These are phyloP conservation scores for Didymella pinodella DNA, from an alignment of 2,329 filamentous ascomycete genomes.

Conservation along the genomic window DNA sequence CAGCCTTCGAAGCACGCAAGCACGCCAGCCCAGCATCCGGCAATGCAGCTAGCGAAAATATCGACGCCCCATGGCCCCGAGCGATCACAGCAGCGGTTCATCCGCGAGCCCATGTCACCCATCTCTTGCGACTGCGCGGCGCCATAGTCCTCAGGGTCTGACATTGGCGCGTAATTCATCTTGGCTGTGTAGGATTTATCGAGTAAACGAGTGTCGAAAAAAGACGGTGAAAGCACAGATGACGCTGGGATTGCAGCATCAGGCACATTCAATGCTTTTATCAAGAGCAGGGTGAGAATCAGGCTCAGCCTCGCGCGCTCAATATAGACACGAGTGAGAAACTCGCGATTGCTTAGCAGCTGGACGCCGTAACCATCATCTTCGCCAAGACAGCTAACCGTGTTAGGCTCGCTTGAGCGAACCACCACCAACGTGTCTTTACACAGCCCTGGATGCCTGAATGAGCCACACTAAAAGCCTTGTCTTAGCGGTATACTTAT, in stretches of 20 bases:
- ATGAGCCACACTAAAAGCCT: conserved; percentile 8
- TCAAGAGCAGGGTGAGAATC: neutral
- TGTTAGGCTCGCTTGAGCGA: conserved; percentile 8
- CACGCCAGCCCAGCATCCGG: conserved; percentile 21
- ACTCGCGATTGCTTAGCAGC: conserved; percentile 2
- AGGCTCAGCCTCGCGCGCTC: neutral
- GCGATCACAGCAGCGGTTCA: conserved; percentile 19
- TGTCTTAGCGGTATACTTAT: neutral
- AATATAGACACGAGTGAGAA: conserved; percentile 10
- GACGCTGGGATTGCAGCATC: neutral
- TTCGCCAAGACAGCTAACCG: conserved; percentile 1
- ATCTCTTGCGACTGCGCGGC: conserved; percentile 13
- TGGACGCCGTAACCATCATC: neutral
- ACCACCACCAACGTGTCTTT: neutral
- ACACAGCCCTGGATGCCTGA: conserved; percentile 15
- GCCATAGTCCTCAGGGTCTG: conserved; percentile 20
- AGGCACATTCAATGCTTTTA: neutral
- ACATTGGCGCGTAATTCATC: conserved; percentile 21
- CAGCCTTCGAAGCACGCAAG: conserved; percentile 21
- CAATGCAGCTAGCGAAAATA: conserved; percentile 23
- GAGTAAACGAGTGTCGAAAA: neutral
- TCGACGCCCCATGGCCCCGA: conserved; percentile 28
- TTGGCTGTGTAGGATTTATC: neutral
- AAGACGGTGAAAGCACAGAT: neutral
- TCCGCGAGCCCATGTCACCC: conserved; percentile 8